These are phyloP conservation scores for Trichophaea hybrida DNA, from an alignment of 2,329 filamentous ascomycete genomes.

Conservation along the genomic window DNA sequence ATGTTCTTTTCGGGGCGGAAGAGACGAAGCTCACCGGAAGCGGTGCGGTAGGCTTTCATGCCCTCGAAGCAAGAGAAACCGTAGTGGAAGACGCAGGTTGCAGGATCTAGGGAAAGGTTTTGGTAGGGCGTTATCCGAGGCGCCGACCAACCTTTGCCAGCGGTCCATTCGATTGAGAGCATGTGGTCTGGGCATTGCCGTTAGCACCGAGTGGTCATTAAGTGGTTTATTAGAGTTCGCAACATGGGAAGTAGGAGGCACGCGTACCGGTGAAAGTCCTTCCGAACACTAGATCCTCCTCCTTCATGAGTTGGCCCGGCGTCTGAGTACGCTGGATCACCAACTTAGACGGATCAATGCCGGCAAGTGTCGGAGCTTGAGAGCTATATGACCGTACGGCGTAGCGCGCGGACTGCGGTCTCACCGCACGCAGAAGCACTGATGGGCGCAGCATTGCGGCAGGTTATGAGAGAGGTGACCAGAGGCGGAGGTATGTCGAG, in stretches of 20 bases:
- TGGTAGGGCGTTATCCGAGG: slow-evolving; percentile 86
- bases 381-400: slow-evolving; percentile 9
- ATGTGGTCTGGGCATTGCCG: slow-evolving; percentile 61
- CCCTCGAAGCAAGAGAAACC: slow-evolving; percentile 97
- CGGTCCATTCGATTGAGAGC: slow-evolving; percentile 87
- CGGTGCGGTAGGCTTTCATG: slow-evolving; percentile 78
- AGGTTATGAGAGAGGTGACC: not conserved
- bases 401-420: not conserved
- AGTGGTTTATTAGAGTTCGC: not conserved
- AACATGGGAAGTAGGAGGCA: not conserved
- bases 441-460: slow-evolving; percentile 15
- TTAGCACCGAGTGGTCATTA: not conserved
- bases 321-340: slow-evolving; percentile 56
- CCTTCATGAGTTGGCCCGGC: slow-evolving; percentile 59
- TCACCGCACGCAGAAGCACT: slow-evolving; percentile 4
- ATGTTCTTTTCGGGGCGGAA: slow-evolving; percentile 97
- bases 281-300: slow-evolving; percentile 78
- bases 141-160: slow-evolving; percentile 64
- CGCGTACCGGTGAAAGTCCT: slow-evolving; percentile 67
- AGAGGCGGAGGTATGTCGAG: not conserved
- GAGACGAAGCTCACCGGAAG: slow-evolving; percentile 57
- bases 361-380: slow-evolving; percentile 36
- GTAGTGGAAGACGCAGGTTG: slow-evolving; percentile 96
- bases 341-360: slow-evolving; percentile 65
- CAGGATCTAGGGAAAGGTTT: slow-evolving; percentile 90